These are phyloP conservation scores for Clavulina sp. DNA, from an alignment of 768 basidiomycete genomes.

Conservation along the genomic window DNA sequence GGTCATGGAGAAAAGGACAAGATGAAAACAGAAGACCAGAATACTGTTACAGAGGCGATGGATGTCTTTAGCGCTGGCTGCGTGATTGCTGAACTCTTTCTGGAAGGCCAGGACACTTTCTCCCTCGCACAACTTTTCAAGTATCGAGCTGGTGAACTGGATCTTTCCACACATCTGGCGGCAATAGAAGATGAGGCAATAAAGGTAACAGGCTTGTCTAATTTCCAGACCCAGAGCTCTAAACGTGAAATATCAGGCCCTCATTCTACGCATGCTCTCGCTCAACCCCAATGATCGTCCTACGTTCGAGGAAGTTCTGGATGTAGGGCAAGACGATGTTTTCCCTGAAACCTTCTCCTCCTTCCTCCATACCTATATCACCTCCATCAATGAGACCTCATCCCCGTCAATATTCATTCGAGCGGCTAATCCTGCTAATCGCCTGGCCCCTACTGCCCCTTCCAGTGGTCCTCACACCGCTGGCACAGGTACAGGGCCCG, in stretches of 20 bases:
- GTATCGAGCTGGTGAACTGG: slow-evolving; percentile 73
- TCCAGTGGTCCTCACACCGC: neutral
- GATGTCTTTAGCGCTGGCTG: slow-evolving; percentile 93
- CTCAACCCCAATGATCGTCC: slow-evolving; percentile 63
- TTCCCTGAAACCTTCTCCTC: slow-evolving; percentile 92
- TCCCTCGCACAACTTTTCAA: slow-evolving; percentile 90
- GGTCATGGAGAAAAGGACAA: slow-evolving; percentile 52
- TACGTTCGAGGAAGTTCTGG: slow-evolving; percentile 62
- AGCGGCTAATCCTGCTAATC: neutral
- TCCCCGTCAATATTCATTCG: slow-evolving; percentile 25
- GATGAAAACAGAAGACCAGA: slow-evolving; percentile 50
- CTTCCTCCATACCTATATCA: slow-evolving; percentile 80
- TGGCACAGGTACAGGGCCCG: neutral
- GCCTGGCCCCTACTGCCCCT: neutral
- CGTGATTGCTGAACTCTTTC: slow-evolving; percentile 87
- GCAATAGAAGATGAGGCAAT: slow-evolving; percentile 69
- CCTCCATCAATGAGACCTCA: slow-evolving; percentile 56
- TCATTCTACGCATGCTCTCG: slow-evolving; percentile 82
- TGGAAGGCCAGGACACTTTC: slow-evolving; percentile 87
- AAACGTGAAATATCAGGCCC: slow-evolving; percentile 33
- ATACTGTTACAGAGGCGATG: slow-evolving; percentile 85
- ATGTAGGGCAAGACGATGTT: slow-evolving; percentile 44
- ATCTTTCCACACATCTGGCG: slow-evolving; percentile 50
- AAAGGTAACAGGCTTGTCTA: slow-evolving; percentile 29
- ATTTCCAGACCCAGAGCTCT: slow-evolving; percentile 7